Percentiles rank a stretch among this genome's conserved stretches.
Evolutionary conservation across 2,329 filamentous ascomycete species (phyloP).

Genomic region (Alternaria sp.): DNA sequence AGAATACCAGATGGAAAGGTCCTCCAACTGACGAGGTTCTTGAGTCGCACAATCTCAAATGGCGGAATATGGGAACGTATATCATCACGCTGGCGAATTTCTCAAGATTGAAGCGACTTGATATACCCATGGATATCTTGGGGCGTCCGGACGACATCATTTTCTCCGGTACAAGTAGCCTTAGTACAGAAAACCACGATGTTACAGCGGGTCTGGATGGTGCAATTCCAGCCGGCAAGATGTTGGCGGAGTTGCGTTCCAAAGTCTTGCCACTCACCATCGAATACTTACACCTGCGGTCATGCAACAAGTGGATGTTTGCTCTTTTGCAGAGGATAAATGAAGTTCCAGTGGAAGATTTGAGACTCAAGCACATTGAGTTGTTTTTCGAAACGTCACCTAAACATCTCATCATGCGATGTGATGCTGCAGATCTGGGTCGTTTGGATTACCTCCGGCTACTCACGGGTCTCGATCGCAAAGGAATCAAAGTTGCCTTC

Average conservation of each 20-base stretch:
- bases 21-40: slow-evolving; percentile 20
- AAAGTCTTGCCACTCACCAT: slow-evolving; percentile 21
- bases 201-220: neutral
- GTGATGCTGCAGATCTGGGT: slow-evolving; percentile 11
- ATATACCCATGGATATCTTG: slow-evolving; percentile 21
- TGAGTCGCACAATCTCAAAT: slow-evolving; percentile 11
- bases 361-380: slow-evolving; percentile 22
- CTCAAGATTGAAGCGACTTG: slow-evolving; percentile 16
- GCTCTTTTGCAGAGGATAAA: slow-evolving; percentile 19
- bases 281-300: slow-evolving; percentile 15
- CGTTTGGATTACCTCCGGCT: slow-evolving; percentile 9
- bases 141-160: slow-evolving; percentile 13
- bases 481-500: slow-evolving; percentile 16
- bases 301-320: slow-evolving; percentile 23
- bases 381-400: slow-evolving; percentile 22
- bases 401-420: slow-evolving; percentile 20
- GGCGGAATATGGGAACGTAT: slow-evolving; percentile 24
- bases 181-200: neutral
- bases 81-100: slow-evolving; percentile 21
- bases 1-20: slow-evolving; percentile 21
- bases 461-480: slow-evolving; percentile 9
- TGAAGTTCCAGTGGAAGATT: neutral
- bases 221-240: neutral
- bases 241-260: neutral
- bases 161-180: slow-evolving; percentile 6